phyloP scores from a whole-genome alignment of 352 stramenopile species.

The Phytophthora foliorum region DNA sequence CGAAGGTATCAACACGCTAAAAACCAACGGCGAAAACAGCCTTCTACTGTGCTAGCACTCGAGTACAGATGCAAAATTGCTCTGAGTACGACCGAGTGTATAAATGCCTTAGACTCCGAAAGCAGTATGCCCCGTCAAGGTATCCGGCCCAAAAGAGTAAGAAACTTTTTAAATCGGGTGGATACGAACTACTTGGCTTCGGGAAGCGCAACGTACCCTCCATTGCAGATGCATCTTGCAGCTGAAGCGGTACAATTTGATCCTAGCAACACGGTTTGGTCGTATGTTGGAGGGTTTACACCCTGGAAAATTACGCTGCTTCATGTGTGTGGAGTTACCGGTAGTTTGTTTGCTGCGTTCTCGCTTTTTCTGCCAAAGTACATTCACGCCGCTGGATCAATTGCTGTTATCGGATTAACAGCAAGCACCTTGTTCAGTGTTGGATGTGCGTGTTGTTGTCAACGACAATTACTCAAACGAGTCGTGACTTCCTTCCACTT shows the following conservation, averaged over 20 bases:
- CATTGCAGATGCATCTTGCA: conserved; percentile 20
- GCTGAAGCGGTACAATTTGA: conserved; percentile 5
- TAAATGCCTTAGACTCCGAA: background rate
- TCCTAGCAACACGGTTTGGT: conserved; percentile 18
- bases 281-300: conserved; percentile 3
- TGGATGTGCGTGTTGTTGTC: background rate
- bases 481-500: conserved; percentile 19
- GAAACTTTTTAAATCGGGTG: background rate
- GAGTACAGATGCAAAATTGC: conserved; percentile 24
- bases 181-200: conserved; percentile 1
- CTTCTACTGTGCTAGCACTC: background rate
- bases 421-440: background rate
- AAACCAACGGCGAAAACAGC: background rate
- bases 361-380: conserved; percentile 5
- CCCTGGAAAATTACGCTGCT: conserved; percentile 4
- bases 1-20: conserved; percentile 7
- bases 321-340: conserved; percentile 3
- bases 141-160: background rate
- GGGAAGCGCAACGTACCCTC: background rate
- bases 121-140: background rate
- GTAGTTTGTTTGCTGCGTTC: conserved; percentile 1
- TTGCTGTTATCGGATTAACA: background rate
- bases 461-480: conserved; percentile 18
- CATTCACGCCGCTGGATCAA: background rate
- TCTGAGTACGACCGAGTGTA: background rate